A percentile compares a stretch with the other conserved stretches of the same genome.
Conservation (phyloP, 352 stramenopile genomes). For the Plasmopara halstedii region DNA sequence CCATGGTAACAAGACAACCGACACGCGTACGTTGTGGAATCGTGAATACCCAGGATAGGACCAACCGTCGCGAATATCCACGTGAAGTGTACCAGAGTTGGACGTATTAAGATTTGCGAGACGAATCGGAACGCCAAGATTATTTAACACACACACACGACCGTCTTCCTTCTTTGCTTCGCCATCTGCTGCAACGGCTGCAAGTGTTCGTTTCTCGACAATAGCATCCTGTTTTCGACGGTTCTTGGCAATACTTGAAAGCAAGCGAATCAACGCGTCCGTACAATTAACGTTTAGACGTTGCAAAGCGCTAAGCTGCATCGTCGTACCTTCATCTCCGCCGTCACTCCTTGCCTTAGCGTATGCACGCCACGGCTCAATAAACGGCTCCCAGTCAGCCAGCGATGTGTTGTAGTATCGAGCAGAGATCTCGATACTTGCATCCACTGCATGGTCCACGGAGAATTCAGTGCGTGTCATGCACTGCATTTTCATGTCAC, state of each 20-base stretch:
- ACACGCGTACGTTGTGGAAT: slow-evolving; percentile 80
- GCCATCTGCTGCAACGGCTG: slow-evolving; percentile 64
- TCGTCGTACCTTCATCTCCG: slow-evolving; percentile 42
- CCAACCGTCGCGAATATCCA: slow-evolving; percentile 83
- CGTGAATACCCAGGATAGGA: slow-evolving; percentile 72
- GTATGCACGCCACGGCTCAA: slow-evolving; percentile 80
- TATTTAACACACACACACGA: slow-evolving; percentile 84
- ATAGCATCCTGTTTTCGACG: slow-evolving; percentile 64
- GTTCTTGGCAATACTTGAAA: slow-evolving; percentile 76
- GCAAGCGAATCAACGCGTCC: slow-evolving; percentile 68
- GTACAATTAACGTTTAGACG: slow-evolving; percentile 85
- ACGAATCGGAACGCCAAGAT: slow-evolving; percentile 79
- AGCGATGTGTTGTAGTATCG: slow-evolving; percentile 86
- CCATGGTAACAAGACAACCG: slow-evolving; percentile 81
- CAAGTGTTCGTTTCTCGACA: slow-evolving; percentile 66
- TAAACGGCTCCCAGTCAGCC: slow-evolving; percentile 82
- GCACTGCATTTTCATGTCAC: slow-evolving; percentile 72
- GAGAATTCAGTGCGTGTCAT: slow-evolving; percentile 65
- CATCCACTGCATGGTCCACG: slow-evolving; percentile 56
- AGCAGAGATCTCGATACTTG: slow-evolving; percentile 71
- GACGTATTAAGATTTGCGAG: slow-evolving; percentile 86
- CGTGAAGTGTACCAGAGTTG: slow-evolving; percentile 62
- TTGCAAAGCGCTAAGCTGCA: slow-evolving; percentile 78
- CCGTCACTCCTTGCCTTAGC: slow-evolving; percentile 53
- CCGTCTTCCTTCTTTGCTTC: slow-evolving; percentile 81